These are phyloP conservation scores for Eucalyptus victrix DNA, from an alignment of 345 rosid genomes.

Conservation along the genomic window DNA sequence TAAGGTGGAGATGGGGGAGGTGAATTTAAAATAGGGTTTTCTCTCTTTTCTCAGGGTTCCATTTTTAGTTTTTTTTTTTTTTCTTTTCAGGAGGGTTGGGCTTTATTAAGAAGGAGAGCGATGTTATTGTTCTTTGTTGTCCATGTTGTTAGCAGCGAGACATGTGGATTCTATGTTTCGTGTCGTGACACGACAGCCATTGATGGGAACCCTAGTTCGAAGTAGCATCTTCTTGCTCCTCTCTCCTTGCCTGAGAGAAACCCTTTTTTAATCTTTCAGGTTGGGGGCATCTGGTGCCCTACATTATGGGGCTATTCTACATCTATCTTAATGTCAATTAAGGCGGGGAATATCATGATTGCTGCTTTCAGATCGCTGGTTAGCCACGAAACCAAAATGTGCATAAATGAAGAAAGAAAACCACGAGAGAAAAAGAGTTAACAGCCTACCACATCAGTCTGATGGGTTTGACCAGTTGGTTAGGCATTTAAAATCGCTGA, in stretches of 20 bases:
- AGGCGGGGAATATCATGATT: neutral
- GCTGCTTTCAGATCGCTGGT: neutral
- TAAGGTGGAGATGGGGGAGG: neutral
- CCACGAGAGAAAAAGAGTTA: neutral
- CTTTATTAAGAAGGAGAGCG: neutral
- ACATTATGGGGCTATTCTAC: neutral
- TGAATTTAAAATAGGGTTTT: neutral
- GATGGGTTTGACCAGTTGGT: neutral
- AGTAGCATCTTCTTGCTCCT: neutral
- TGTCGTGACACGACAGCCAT: neutral
- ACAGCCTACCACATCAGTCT: neutral
- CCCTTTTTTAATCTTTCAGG: neutral
- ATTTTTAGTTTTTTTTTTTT: neutral
- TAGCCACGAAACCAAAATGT: neutral
- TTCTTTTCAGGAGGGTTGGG: neutral
- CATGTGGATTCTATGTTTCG: neutral
- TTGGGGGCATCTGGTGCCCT: neutral
- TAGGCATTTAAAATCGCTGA: neutral
- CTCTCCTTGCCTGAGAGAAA: neutral
- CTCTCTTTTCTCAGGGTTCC: neutral
- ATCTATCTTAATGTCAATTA: neutral
- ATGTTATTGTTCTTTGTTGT: neutral
- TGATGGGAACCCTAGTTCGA: neutral
- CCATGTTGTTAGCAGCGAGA: neutral
- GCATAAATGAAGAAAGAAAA: neutral